Base-by-base conservation (phyloP, 495 filamentous ascomycete species). In the Penicillium egyptiacum region DNA sequence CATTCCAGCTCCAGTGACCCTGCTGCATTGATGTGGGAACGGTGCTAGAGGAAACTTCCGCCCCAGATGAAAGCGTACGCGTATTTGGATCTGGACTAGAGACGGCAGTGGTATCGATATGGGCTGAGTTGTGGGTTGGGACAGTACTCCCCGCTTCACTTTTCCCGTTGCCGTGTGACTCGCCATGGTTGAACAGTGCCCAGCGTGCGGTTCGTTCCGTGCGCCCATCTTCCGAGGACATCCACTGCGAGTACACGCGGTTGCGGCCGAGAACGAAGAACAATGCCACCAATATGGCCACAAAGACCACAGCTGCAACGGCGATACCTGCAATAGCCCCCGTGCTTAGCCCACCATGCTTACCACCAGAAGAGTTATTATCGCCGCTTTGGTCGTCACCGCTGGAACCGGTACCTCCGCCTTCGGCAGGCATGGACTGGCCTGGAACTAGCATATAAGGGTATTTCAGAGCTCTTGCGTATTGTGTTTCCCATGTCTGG, bases 181-280 rank as follows among this genome's bases (percentile, higher is more conserved):
- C 58, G 9, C 30, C 40, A 39, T 48, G 52, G 17, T 57, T 53
- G 55, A 71, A 68, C 11, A 72, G 17, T 11, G 71, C 68, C 71
- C 71, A 74, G 4, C 58, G 59, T 1, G 68, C 65, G 0, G 71
- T 73, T 2, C 70, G 64, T 31, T 74, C 70, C 16, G 61, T 65
- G 25, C 68, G 64, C 1, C 65, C 70, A 35, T 70, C 70, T 47
- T 70, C 49, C 1, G 70, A 73, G 0, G 68, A 68, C 57, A 72
- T 63, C 73, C 74, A 75, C 39, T 75, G 58, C n/a, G 55, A 55
- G 42, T 73, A 76, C 0, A 73, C 63, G 7, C 66, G 62, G 47
- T 76, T 75, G 16, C 73, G 67, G 33, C 75, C 72, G 20, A 77
- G 69, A 2, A 73, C 52, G 59, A 77, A 79, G 60, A 76, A 68